Evolutionary conservation across 352 stramenopile species (phyloP).

Genomic region (Globisporangium polare): DNA sequence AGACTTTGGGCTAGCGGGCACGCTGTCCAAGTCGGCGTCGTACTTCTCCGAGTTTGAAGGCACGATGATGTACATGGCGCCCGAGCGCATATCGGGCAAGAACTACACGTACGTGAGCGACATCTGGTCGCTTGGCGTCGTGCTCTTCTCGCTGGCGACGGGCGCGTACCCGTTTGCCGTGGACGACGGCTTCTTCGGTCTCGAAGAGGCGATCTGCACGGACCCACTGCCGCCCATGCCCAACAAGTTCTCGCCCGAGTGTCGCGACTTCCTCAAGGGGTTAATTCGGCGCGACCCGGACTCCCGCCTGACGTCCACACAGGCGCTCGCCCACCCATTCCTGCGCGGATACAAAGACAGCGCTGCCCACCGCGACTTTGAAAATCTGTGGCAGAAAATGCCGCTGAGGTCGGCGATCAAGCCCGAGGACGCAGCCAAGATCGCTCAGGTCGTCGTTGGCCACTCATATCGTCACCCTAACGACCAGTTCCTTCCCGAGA

Average conservation of each 20-base stretch:
- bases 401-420: constrained; percentile 17
- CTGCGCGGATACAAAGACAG: constrained; percentile 44
- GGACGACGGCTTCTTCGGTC: constrained; percentile 76
- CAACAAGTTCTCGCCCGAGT: constrained; percentile 79
- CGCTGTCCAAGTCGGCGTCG: constrained; percentile 67
- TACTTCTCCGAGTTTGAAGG: constrained; percentile 87
- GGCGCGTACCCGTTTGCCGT: constrained; percentile 69
- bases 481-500: constrained; percentile 5
- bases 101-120: constrained; percentile 84
- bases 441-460: constrained; percentile 19
- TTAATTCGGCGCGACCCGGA: constrained; percentile 88
- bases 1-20: constrained; percentile 78
- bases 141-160: constrained; percentile 61
- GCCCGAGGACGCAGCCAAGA: constrained; percentile 5
- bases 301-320: constrained; percentile 69
- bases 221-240: constrained; percentile 69
- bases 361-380: constrained; percentile 29
- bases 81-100: constrained; percentile 88
- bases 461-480: constrained; percentile 16
- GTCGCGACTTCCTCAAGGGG: constrained; percentile 91
- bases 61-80: constrained; percentile 95
- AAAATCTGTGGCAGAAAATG: constrained; percentile 34
- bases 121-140: constrained; percentile 75
- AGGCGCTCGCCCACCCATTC: constrained; percentile 91
- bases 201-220: constrained; percentile 80